These are phyloP conservation scores for Arabidopsis thaliana DNA, from an alignment of 345 rosid genomes.

Conservation along the genomic window DNA sequence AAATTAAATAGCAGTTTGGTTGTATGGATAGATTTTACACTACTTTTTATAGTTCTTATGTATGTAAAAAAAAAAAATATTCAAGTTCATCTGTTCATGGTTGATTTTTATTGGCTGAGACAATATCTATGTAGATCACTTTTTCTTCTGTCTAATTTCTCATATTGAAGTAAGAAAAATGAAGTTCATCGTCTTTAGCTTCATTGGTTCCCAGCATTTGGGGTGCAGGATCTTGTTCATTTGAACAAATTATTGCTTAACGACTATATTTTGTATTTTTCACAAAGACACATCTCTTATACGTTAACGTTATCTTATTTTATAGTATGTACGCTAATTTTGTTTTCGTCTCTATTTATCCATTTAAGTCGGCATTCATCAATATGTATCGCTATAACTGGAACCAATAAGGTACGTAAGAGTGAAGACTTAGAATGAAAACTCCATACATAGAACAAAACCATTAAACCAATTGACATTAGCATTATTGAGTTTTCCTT, in stretches of 20 bases:
- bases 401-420: not conserved
- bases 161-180: too few relatives aligned
- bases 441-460: not conserved
- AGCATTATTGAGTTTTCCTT: not conserved
- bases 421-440: not conserved
- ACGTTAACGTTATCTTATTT: constrained; percentile 10
- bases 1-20: too few relatives aligned
- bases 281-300: constrained; percentile 18
- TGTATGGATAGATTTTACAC: not conserved
- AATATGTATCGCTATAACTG: not conserved
- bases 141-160: not conserved
- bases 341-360: not conserved
- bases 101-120: not conserved
- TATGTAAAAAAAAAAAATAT: not conserved
- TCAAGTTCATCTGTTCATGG: not conserved
- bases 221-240: constrained; percentile 23
- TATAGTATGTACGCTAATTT: not conserved
- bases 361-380: not conserved
- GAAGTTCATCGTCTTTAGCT: not conserved
- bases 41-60: not conserved
- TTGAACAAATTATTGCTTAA: constrained; percentile 10
- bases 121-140: not conserved
- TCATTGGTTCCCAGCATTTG: constrained; percentile 25
- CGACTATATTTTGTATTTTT: constrained; percentile 23
- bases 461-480: not conserved